A percentile compares a stretch with the other conserved stretches of the same genome.
Evolutionary conservation across 441 rosid species (phyloP).

Genomic region (Geranium incanum): DNA sequence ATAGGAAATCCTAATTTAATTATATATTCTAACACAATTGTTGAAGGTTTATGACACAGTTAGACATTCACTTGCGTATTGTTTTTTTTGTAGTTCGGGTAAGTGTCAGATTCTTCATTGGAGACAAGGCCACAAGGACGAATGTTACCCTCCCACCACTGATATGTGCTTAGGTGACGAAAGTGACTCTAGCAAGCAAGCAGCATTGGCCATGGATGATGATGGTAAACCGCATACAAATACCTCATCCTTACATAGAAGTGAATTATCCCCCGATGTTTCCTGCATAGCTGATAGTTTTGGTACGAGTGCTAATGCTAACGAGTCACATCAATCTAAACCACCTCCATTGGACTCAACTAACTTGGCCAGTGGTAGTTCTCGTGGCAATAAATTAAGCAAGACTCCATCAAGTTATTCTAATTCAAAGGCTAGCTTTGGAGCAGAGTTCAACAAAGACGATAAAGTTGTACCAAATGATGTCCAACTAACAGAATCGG

Average conservation of each 20-base stretch:
- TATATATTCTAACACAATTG: too few species aligned
- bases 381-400: not conserved
- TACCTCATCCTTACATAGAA: not conserved
- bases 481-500: constrained; percentile 24
- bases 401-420: not conserved
- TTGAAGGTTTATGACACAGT: not conserved
- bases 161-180: constrained; percentile 29
- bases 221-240: not conserved
- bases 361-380: not conserved
- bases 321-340: not conserved
- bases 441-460: not conserved
- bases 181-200: constrained; percentile 25
- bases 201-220: constrained; percentile 18
- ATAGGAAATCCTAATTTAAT: too few species aligned
- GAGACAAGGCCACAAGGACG: constrained; percentile 96
- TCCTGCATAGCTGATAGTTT: not conserved
- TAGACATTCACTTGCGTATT: not conserved
- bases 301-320: not conserved
- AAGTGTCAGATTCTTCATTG: constrained; percentile 90
- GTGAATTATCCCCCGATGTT: not conserved
- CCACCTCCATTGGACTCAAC: not conserved
- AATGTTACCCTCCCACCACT: constrained; percentile 43
- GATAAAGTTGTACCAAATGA: constrained; percentile 5
- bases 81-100: constrained; percentile 53
- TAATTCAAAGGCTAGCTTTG: not conserved